Evolutionary conservation across 2,329 filamentous ascomycete genomes (phyloP), one percentile per base, ranked within the genome.

Genomic region (Stagonosporopsis rhizophila): DNA sequence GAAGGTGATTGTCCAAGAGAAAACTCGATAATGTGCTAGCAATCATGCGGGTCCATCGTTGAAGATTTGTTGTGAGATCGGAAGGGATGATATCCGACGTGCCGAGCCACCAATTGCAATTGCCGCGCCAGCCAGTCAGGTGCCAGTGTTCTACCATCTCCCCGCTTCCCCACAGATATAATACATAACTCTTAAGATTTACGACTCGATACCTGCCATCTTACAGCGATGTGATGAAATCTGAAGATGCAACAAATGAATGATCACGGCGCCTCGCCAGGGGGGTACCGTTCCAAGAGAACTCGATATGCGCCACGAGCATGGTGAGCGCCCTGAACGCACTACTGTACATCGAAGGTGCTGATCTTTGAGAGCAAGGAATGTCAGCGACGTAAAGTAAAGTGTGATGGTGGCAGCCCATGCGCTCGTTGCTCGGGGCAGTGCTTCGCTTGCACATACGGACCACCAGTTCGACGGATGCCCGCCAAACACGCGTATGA

Each of bases 341-440:
- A 19, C 39, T 11, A 17, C 15, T 32, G 14, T 4, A 15, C 14
- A 15, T 8, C 8, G 30, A 32, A 4, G 4, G 14, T 45, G 25
- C 56, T 58, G 14, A 58, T 17, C 7, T n/a, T 14, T 14, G 30
- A 19, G 11, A 59, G 56, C 40, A 54, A 59, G 23, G 56, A 59
- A 28, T 59, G 56, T 22, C 44, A 59, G 30, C 38, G 56, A 15
- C 50, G 56, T 11, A 59, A 58, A 37, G 56, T 59, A 12, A 49
- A 35, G 27, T 59, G 56, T 23, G 51, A 58, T 27, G 56, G 56
- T 25, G 20, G 40, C 6, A 35, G 3, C 6, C 56, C 56, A 15
- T 58, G 56, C 28, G 50, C 56, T 30, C 28, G 56, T 41, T 58
- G 56, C 25, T 46, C 19, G 6, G 56, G 44, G 12, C 56, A 58